phyloP scores from a whole-genome alignment of 495 filamentous ascomycete species.

The Bombardia bombarda region DNA sequence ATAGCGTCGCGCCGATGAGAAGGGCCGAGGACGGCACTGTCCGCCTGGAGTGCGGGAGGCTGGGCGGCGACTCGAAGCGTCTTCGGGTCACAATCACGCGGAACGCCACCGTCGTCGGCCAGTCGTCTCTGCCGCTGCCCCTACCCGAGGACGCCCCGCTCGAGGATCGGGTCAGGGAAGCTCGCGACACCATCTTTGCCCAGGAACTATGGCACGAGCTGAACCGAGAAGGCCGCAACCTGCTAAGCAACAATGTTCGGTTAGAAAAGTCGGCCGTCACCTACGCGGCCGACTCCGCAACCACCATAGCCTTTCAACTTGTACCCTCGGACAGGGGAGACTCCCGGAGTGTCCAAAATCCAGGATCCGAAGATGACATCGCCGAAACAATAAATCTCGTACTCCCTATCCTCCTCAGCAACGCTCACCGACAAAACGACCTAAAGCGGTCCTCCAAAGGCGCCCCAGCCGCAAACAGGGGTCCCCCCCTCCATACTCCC shows the following conservation, averaged over 20 bases:
- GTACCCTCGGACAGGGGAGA: constrained; percentile 39
- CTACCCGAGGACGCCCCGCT: constrained; percentile 29
- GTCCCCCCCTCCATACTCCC: constrained; percentile 43
- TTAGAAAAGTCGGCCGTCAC: constrained; percentile 49
- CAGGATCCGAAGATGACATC: constrained; percentile 26
- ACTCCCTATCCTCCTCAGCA: constrained; percentile 57
- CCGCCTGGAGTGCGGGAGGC: constrained; percentile 60
- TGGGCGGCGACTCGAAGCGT: constrained; percentile 45
- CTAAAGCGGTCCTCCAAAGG: constrained; percentile 28
- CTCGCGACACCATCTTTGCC: constrained; percentile 80
- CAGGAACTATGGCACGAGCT: constrained; percentile 94
- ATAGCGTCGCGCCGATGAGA: constrained; percentile 69
- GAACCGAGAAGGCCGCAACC: constrained; percentile 64
- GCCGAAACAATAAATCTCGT: constrained; percentile 53
- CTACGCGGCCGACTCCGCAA: constrained; percentile 40
- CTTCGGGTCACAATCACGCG: constrained; percentile 54
- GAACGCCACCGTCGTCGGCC: constrained; percentile 41
- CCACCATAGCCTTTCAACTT: constrained; percentile 42
- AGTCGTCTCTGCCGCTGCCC: constrained; percentile 35
- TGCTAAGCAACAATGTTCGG: constrained; percentile 58
- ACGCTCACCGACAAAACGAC: constrained; percentile 58
- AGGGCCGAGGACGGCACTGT: constrained; percentile 67
- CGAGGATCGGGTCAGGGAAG: constrained; percentile 65
- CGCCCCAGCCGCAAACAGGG: constrained; percentile 22
- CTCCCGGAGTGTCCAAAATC: constrained; percentile 3